phyloP scores from a whole-genome alignment of 2,329 filamentous ascomycete genomes.

The Hymenoscyphus linearis region DNA sequence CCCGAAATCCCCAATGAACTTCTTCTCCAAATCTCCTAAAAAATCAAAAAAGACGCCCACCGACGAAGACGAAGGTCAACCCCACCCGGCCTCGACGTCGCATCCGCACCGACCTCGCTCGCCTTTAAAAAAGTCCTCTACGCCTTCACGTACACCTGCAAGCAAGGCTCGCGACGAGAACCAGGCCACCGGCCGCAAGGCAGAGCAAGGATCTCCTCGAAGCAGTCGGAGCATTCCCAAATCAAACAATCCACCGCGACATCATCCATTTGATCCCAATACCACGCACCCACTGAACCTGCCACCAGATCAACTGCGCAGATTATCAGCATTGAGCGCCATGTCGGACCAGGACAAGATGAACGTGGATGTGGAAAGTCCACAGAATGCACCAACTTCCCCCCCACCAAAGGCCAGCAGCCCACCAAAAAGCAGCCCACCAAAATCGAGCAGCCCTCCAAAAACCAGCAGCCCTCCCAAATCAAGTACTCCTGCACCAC shows the following conservation, averaged over 20 bases:
- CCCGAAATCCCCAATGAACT: conserved; percentile 26
- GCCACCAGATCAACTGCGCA: conserved; percentile 80
- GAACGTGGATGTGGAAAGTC: conserved; percentile 67
- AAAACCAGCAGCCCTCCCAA: not conserved
- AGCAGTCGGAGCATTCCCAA: conserved; percentile 27
- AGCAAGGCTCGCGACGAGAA: conserved; percentile 27
- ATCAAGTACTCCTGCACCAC: conserved; percentile 29
- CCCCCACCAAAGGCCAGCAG: conserved; percentile 44
- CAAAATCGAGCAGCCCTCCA: not conserved
- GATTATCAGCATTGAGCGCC: conserved; percentile 62
- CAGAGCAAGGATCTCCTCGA: conserved; percentile 27
- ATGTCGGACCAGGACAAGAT: conserved; percentile 56
- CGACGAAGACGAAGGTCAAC: conserved; percentile 23
- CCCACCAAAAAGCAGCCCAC: not conserved
- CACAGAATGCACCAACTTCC: conserved; percentile 44
- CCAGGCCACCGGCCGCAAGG: conserved; percentile 10
- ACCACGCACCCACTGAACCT: conserved; percentile 85
- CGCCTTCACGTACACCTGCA: conserved; percentile 22
- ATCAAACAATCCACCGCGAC: conserved; percentile 26
- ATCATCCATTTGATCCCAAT: conserved; percentile 56
- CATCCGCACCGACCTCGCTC: conserved; percentile 26
- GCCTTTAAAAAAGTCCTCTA: conserved; percentile 28
- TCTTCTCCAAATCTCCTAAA: conserved; percentile 33
- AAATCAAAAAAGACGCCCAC: conserved; percentile 30
- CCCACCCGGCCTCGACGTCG: conserved; percentile 1